Evolutionary conservation across 2,329 filamentous ascomycete species (phyloP).

Genomic region (Neofusicoccum kwambonambiense): DNA sequence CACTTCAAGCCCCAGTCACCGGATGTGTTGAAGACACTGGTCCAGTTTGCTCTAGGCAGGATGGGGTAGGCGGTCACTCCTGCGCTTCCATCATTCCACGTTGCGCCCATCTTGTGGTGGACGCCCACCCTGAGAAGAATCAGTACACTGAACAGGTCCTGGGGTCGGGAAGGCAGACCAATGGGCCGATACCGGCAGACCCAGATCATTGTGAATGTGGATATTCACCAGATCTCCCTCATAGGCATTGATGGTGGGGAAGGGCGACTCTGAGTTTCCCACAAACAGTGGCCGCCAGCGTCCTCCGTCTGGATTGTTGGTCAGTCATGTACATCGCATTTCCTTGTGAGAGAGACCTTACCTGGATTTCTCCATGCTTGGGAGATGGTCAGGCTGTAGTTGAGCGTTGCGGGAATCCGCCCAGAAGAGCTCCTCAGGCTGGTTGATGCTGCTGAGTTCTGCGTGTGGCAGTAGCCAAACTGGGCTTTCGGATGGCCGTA

Average conservation of each 20-base stretch:
- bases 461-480: neutral
- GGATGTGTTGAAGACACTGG: constrained; percentile 21
- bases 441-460: neutral
- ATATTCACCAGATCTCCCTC: constrained; percentile 23
- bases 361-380: constrained; percentile 22
- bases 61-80: constrained; percentile 22
- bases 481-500: neutral
- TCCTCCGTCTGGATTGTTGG: constrained; percentile 18
- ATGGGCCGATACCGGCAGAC: constrained; percentile 19
- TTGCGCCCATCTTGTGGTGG: constrained; percentile 18
- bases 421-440: too few species aligned
- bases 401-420: neutral
- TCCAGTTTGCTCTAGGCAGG: constrained; percentile 22
- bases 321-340: neutral
- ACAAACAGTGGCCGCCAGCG: constrained; percentile 22
- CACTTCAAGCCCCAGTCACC: constrained; percentile 24
- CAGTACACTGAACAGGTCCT: neutral
- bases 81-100: constrained; percentile 23
- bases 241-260: constrained; percentile 20
- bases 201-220: constrained; percentile 21
- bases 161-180: constrained; percentile 6
- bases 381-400: constrained; percentile 21
- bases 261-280: constrained; percentile 22
- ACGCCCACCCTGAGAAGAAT: constrained; percentile 1
- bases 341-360: neutral